A percentile compares a stretch with the other conserved stretches of the same genome.
Conservation (phyloP, 176 grass and related monocot species). For the Typha latifolia region DNA sequence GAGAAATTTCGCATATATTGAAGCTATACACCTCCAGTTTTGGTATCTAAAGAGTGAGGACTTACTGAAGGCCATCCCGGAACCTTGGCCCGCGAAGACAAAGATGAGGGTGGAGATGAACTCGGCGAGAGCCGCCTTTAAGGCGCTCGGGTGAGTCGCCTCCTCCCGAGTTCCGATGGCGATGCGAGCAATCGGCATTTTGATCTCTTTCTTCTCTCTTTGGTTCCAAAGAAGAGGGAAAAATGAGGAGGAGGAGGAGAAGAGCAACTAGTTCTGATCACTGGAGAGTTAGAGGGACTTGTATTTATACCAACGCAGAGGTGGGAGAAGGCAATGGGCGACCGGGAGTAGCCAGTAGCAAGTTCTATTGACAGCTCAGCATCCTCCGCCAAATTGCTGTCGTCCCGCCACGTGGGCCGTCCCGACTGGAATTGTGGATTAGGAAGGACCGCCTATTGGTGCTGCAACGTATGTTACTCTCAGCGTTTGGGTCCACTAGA, state of each 20-base stretch:
- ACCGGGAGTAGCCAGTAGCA: not conserved
- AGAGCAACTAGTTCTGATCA: not conserved
- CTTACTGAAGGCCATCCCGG: slow-evolving; percentile 88
- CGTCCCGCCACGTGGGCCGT: not conserved
- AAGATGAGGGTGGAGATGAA: slow-evolving; percentile 97
- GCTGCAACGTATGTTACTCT: too few relatives aligned
- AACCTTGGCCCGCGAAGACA: slow-evolving; percentile 96
- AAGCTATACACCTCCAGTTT: too few relatives aligned
- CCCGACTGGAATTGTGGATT: not conserved
- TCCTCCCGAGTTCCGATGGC: slow-evolving; percentile 59
- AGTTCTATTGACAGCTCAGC: not conserved
- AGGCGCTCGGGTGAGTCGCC: slow-evolving; percentile 53
- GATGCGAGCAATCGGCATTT: slow-evolving; percentile 73
- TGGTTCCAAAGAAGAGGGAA: not conserved
- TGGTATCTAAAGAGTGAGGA: not conserved
- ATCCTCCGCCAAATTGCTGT: not conserved
- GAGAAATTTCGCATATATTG: not conserved
- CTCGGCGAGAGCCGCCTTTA: slow-evolving; percentile 89
- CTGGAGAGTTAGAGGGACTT: not conserved
- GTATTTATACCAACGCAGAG: not conserved
- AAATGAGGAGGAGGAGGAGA: not conserved
- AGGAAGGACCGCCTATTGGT: not conserved
- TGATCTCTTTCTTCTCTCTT: not conserved
- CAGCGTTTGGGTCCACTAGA: too few relatives aligned
- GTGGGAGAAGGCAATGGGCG: not conserved